Evolutionary conservation across 2,329 filamentous ascomycete genomes (phyloP).

Genomic region (Sordariomycetes sp.): DNA sequence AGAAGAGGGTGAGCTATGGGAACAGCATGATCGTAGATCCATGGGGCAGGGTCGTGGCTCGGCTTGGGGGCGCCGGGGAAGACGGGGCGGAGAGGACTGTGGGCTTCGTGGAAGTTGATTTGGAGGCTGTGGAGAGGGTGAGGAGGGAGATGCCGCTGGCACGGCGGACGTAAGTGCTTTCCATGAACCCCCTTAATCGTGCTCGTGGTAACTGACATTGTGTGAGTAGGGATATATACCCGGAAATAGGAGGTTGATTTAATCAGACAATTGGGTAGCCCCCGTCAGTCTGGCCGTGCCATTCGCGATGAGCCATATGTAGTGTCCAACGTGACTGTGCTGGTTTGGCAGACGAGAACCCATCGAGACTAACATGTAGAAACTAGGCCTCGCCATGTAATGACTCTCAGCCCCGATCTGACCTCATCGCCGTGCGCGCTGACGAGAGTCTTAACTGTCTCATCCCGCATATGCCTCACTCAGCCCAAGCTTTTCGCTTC

Average conservation of each 20-base stretch:
- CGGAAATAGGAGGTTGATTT: constrained; percentile 1
- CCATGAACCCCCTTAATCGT: not conserved
- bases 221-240: constrained; percentile 2
- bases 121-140: constrained; percentile 33
- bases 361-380: no score
- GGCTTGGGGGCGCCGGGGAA: constrained; percentile 46
- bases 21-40: constrained; percentile 78
- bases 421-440: no score
- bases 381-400: no score
- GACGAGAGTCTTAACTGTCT: no score
- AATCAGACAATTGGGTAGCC: not conserved
- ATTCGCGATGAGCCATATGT: no score
- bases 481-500: no score
- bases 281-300: no score
- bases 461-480: not conserved
- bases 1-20: constrained; percentile 72
- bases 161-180: constrained; percentile 35
- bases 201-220: not conserved
- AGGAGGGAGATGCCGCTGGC: constrained; percentile 41
- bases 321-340: no score
- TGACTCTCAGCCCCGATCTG: no score
- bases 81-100: constrained; percentile 33
- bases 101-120: constrained; percentile 44
- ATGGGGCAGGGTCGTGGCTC: constrained; percentile 65
- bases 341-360: no score